Conservation (phyloP, 208 protist species). For the Phytomonas sp. region DNA sequence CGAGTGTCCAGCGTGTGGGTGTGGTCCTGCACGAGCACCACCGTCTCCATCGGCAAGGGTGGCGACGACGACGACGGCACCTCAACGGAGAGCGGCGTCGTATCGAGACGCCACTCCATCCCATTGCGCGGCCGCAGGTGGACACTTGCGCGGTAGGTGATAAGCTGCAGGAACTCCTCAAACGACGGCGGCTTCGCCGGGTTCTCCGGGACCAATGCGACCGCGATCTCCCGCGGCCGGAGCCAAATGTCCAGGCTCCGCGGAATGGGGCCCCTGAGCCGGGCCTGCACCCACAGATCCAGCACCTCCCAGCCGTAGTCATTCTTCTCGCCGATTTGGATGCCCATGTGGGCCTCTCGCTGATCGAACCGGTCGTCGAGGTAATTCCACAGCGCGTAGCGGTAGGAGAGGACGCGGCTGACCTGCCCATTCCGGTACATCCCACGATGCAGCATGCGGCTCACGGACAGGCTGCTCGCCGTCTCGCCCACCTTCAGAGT, state of each 20-base stretch:
- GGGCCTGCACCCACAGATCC: constrained; percentile 59
- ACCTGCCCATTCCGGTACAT: constrained; percentile 76
- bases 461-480: constrained; percentile 55
- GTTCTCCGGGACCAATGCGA: constrained; percentile 62
- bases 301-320: constrained; percentile 64
- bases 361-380: constrained; percentile 35
- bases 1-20: constrained; percentile 27
- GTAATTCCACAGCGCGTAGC: constrained; percentile 76
- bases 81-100: constrained; percentile 13
- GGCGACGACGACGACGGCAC: constrained; percentile 17
- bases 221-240: constrained; percentile 42
- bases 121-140: constrained; percentile 32
- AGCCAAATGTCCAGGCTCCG: constrained; percentile 24
- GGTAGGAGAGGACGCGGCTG: constrained; percentile 58
- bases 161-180: constrained; percentile 56
- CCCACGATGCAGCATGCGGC: constrained; percentile 69
- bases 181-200: constrained; percentile 36
- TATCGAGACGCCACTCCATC: constrained; percentile 31
- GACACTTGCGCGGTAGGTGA: constrained; percentile 54
- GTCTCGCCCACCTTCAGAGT: constrained; percentile 71
- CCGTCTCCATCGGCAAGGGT: constrained; percentile 31
- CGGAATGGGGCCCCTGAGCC: constrained; percentile 36
- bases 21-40: constrained; percentile 47
- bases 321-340: constrained; percentile 52
- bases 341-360: constrained; percentile 50